Conservation (phyloP, 177 flowering plant genomes). For the Telopea speciosissima region DNA sequence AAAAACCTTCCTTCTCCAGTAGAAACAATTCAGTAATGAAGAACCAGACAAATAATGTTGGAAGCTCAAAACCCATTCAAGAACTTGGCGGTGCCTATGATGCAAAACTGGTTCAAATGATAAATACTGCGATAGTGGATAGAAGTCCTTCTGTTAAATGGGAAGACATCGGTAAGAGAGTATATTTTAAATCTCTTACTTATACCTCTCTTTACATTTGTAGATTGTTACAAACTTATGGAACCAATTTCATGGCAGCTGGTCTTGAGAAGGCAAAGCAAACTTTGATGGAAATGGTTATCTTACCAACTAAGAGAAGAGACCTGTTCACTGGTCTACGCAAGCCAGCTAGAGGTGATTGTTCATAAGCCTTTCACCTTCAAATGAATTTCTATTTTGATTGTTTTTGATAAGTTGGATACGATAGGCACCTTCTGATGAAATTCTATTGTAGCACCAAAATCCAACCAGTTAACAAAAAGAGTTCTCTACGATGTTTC, state of each 20-base stretch:
- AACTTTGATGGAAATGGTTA: conserved; percentile 92
- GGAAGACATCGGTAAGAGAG: conserved; percentile 87
- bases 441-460: background rate
- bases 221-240: background rate
- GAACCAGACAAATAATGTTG: conserved; percentile 28
- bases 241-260: conserved; percentile 37
- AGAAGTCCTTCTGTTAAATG: conserved; percentile 96
- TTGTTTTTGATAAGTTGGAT: too few species aligned
- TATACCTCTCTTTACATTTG: background rate
- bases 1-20: conserved; percentile 23
- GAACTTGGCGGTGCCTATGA: conserved; percentile 47
- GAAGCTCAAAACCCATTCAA: conserved; percentile 38
- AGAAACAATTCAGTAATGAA: conserved; percentile 18
- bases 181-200: background rate
- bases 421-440: background rate
- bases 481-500: conserved; percentile 6
- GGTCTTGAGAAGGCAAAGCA: conserved; percentile 98
- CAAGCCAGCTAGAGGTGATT: conserved; percentile 82
- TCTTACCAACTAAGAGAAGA: conserved; percentile 88
- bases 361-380: conserved; percentile 2
- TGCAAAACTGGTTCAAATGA: conserved; percentile 82
- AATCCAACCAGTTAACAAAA: background rate
- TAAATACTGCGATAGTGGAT: conserved; percentile 80
- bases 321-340: conserved; percentile 95
- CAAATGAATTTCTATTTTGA: background rate